Conservation (phyloP, 139 green algal species). For the Desmodesmus armatus region DNA sequence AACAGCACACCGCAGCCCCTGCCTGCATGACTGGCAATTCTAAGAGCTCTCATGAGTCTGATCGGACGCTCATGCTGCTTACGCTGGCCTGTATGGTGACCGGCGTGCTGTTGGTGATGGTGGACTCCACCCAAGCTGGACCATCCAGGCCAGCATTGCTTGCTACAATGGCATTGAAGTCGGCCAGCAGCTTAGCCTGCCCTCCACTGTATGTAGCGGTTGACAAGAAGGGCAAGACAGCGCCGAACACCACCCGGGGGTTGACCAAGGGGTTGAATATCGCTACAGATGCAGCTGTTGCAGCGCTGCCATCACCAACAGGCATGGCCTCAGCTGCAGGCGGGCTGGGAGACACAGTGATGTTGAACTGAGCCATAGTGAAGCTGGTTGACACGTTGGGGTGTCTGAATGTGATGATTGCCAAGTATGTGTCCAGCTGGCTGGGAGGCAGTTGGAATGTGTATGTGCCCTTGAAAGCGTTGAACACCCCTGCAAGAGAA, state of each 20-base stretch:
- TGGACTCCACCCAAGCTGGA: conserved; percentile 18
- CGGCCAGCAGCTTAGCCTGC: background rate
- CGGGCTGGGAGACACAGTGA: conserved; percentile 4
- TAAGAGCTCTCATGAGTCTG: too few relatives aligned
- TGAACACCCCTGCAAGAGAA: conserved; percentile 57
- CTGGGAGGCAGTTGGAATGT: conserved; percentile 30
- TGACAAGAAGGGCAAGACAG: background rate
- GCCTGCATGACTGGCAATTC: too few relatives aligned
- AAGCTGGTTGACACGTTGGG: conserved; percentile 21
- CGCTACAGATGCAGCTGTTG: background rate
- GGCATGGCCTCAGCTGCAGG: background rate
- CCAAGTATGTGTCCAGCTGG: conserved; percentile 41
- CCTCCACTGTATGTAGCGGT: conserved; percentile 35
- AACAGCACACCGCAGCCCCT: too few relatives aligned
- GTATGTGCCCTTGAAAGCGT: conserved; percentile 28
- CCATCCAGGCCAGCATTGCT: conserved; percentile 11
- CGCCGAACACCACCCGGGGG: conserved; percentile 33
- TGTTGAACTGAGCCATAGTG: conserved; percentile 27
- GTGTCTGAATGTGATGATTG: conserved; percentile 42
- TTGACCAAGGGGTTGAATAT: conserved; percentile 47
- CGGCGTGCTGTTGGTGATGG: background rate
- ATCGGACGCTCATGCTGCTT: too few relatives aligned
- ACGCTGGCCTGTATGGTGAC: too few relatives aligned
- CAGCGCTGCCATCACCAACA: background rate
- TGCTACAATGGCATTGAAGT: conserved; percentile 45